Evolutionary conservation across 73 alveolate genomes (phyloP), one percentile per base, ranked within the genome.

Genomic region (Stentor roeselii): DNA sequence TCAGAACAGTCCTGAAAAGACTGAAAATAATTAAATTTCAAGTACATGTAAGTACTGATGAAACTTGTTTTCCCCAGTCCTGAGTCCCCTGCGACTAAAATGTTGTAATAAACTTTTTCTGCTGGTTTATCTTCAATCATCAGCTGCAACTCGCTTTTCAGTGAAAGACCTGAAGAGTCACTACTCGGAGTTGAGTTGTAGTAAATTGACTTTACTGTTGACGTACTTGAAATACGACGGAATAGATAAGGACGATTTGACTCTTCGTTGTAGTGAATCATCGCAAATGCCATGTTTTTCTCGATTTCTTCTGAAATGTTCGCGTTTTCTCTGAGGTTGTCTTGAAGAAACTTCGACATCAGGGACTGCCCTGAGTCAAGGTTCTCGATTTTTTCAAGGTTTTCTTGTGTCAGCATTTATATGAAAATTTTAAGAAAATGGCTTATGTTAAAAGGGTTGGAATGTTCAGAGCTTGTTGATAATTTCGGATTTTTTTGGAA

Each of bases 31-130:
- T 61, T 61, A 39, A 76, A 76, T 76, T 76, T 76, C 21, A 41
- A 32, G 27, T 15, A n/a, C 27, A 76, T 32, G 84, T 39, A 76
- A n/a, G 84, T 2, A 1, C 39, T 15, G 6, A 76, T 76, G 34
- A 76, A 76, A 39, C 60, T 76, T 1, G 84, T 21, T 41, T 76
- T 76, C 34, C 84, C 84, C 39, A 41, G 39, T 32, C 84, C 84
- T 36, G 75, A 39, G n/a, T 76, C 84, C 39, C 84, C 84, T 14
- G 74, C 84, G n/a, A 76, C 60, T 21, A 76, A 14, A 14, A 76
- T 76, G 39, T 76, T 76, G 39, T 27, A 76, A 34, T 30, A 2
- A 67, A 67, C 41, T 30, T 40, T 67, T 21, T 32, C 41, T 30
- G 15, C 41, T 67, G 14, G 37, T 67, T 40, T 27, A 32, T 21